These are phyloP conservation scores for Xylaria grammica DNA, from an alignment of 495 filamentous ascomycete genomes.

Conservation along the genomic window DNA sequence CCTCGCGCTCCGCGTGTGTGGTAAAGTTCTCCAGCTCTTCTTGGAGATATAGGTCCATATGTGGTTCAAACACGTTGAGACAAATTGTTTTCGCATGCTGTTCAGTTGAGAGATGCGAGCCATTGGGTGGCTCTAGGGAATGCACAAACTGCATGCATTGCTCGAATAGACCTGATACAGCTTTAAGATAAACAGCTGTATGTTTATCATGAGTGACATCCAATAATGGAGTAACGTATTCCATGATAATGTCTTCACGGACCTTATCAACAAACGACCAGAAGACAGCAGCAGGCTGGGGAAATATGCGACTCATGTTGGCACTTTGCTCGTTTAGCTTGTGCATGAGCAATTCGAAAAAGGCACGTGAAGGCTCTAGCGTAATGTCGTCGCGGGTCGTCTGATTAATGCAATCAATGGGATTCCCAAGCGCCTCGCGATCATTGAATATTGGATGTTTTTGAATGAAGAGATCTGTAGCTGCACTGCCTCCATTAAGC, in stretches of 20 bases:
- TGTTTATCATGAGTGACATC: slow-evolving; percentile 84
- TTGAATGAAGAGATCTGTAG: slow-evolving; percentile 82
- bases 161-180: slow-evolving; percentile 84
- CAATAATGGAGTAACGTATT: slow-evolving; percentile 84
- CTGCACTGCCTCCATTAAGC: slow-evolving; percentile 81
- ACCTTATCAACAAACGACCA: slow-evolving; percentile 80
- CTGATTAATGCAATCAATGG: slow-evolving; percentile 81
- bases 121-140: slow-evolving; percentile 63
- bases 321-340: slow-evolving; percentile 85
- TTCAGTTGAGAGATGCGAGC: slow-evolving; percentile 33
- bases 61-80: slow-evolving; percentile 80
- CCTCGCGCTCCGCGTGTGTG: slow-evolving; percentile 72
- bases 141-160: slow-evolving; percentile 78
- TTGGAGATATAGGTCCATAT: slow-evolving; percentile 89
- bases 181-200: slow-evolving; percentile 81
- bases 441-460: slow-evolving; percentile 82
- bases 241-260: slow-evolving; percentile 80
- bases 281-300: slow-evolving; percentile 72
- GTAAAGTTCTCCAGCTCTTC: slow-evolving; percentile 91
- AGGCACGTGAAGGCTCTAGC: slow-evolving; percentile 76
- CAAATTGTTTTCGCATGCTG: slow-evolving; percentile 65
- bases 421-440: slow-evolving; percentile 72
- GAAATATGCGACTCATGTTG: slow-evolving; percentile 86
- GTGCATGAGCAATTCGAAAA: slow-evolving; percentile 74
- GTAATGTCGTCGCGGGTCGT: slow-evolving; percentile 65